These are phyloP conservation scores for Stephania japonica DNA, from an alignment of 164 flowering plant species.

Conservation along the genomic window DNA sequence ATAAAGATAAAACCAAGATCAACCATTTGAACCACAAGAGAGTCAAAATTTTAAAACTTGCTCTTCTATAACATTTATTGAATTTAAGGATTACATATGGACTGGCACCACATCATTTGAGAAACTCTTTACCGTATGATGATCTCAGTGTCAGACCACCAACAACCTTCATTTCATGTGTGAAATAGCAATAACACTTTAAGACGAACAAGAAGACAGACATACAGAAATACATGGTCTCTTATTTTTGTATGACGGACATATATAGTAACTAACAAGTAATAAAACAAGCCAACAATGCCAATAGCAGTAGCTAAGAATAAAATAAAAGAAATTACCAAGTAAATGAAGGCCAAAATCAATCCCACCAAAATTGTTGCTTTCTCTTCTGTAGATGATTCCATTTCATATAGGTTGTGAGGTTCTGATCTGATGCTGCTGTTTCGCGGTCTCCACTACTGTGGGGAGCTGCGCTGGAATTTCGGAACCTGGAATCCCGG, in stretches of 20 bases:
- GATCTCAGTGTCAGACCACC: slow-evolving; percentile 21
- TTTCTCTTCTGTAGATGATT: slow-evolving; percentile 8
- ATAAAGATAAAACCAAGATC: background rate
- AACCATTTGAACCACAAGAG: background rate
- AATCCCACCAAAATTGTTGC: slow-evolving; percentile 50
- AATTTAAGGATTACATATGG: background rate
- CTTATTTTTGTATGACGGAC: slow-evolving; percentile 56
- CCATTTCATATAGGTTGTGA: slow-evolving; percentile 35
- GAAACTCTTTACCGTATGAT: slow-evolving; percentile 28
- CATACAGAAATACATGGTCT: slow-evolving; percentile 13
- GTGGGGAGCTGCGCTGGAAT: slow-evolving; percentile 34
- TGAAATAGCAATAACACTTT: slow-evolving; percentile 20
- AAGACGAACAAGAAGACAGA: slow-evolving; percentile 13
- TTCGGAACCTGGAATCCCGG: slow-evolving; percentile 34
- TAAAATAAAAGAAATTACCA: slow-evolving; percentile 17
- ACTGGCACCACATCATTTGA: slow-evolving; percentile 13
- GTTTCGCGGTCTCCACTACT: slow-evolving; percentile 45
- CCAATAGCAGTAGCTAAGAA: slow-evolving; percentile 11
- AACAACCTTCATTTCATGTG: slow-evolving; percentile 23
- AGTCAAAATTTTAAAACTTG: background rate
- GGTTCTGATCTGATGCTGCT: slow-evolving; percentile 60
- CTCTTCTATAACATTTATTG: background rate
- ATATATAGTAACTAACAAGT: slow-evolving; percentile 14
- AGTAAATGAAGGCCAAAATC: slow-evolving; percentile 15
- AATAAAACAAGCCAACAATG: slow-evolving; percentile 19